Evolutionary conservation across 164 flowering plant genomes (phyloP).

Genomic region (Nelumbo lutea): DNA sequence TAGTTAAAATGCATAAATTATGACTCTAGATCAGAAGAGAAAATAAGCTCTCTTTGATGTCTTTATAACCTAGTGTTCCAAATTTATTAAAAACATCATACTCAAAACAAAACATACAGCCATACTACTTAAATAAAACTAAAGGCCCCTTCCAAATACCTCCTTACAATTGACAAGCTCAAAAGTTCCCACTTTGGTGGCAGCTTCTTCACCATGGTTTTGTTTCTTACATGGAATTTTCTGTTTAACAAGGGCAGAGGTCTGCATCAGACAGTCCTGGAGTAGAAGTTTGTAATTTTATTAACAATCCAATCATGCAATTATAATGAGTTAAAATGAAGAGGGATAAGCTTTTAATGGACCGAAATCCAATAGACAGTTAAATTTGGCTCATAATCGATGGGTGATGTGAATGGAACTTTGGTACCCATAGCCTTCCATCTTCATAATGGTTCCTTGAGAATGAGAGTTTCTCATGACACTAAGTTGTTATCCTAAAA

Average conservation of each 20-base stretch:
- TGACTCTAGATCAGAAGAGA: neutral
- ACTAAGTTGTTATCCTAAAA: neutral
- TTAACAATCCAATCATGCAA: slow-evolving; percentile 6
- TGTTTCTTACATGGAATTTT: slow-evolving; percentile 28
- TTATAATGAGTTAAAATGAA: slow-evolving; percentile 1
- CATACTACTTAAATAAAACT: slow-evolving; percentile 6
- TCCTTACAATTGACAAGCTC: slow-evolving; percentile 50
- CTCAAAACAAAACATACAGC: slow-evolving; percentile 3
- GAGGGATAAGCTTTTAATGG: neutral
- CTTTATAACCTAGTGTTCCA: too few species aligned
- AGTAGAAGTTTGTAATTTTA: slow-evolving; percentile 4
- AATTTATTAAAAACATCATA: neutral
- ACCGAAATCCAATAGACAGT: neutral
- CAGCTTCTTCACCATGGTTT: slow-evolving; percentile 38
- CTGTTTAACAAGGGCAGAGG: slow-evolving; percentile 36
- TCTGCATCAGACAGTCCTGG: slow-evolving; percentile 32
- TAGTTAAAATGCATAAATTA: neutral
- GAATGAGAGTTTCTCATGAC: too few species aligned
- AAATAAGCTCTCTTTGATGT: neutral
- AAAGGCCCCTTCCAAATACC: slow-evolving; percentile 31
- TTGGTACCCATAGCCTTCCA: neutral
- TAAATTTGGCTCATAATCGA: neutral
- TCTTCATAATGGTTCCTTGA: neutral
- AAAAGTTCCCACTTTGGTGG: slow-evolving; percentile 44
- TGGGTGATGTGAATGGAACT: neutral